Evolutionary conservation across 2,329 filamentous ascomycete genomes (phyloP).

Genomic region (Pseudofabraea citricarpa): DNA sequence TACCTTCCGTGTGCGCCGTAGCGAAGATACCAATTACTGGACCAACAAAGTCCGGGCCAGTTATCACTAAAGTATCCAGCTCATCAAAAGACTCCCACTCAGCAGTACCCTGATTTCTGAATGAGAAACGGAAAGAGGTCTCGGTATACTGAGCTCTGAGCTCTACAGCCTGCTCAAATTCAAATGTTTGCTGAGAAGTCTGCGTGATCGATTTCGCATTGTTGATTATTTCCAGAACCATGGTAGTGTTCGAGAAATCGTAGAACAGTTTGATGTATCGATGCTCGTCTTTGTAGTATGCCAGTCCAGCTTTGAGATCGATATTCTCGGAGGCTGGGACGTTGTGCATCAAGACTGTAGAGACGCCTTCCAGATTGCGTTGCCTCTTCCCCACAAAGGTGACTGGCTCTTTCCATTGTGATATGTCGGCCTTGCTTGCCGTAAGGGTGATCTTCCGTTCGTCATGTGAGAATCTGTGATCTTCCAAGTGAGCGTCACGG

Average conservation of each 20-base stretch:
- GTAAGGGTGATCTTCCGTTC: slow-evolving; percentile 3
- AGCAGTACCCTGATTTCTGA: neutral
- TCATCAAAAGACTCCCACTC: slow-evolving; percentile 10
- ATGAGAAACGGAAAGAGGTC: slow-evolving; percentile 2
- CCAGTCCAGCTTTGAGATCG: slow-evolving; percentile 13
- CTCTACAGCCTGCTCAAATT: neutral
- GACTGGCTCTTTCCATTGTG: slow-evolving; percentile 1
- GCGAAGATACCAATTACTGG: slow-evolving; percentile 29
- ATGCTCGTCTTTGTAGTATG: slow-evolving; percentile 21
- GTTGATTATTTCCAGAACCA: slow-evolving; percentile 15
- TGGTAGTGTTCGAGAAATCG: slow-evolving; percentile 9
- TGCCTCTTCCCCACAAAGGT: slow-evolving; percentile 16
- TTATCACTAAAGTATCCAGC: slow-evolving; percentile 26
- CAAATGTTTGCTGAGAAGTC: neutral
- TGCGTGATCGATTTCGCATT: slow-evolving; percentile 7
- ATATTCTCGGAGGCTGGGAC: neutral
- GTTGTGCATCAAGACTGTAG: neutral
- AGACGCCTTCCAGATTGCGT: slow-evolving; percentile 4
- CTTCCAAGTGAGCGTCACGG: slow-evolving; percentile 7
- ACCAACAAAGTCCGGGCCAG: slow-evolving; percentile 28
- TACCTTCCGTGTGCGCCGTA: neutral
- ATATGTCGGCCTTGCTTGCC: slow-evolving; percentile 3
- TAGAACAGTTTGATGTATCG: slow-evolving; percentile 16
- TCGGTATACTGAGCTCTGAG: slow-evolving; percentile 5
- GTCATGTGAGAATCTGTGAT: slow-evolving; percentile 8